Percentiles rank a stretch among this genome's conserved stretches.
phyloP scores from a whole-genome alignment of 1,139 yeast species.

The Sugiyamaella japonica region DNA sequence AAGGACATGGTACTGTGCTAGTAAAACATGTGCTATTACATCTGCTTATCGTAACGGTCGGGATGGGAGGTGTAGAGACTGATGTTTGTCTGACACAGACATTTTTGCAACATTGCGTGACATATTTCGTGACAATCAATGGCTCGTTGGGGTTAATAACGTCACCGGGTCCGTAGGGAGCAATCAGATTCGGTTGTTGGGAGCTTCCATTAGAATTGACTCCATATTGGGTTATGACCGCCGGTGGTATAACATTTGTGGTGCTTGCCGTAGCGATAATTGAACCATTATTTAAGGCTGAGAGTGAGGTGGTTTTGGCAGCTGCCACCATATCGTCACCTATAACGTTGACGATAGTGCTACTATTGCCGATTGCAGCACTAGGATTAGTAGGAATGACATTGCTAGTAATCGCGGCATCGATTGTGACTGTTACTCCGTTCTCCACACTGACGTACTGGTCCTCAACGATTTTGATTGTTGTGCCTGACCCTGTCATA shows the following conservation, averaged over 20 bases:
- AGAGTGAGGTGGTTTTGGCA: neutral
- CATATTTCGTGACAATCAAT: slow-evolving; percentile 19
- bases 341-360: neutral
- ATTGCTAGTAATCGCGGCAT: neutral
- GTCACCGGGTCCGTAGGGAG: slow-evolving; percentile 13
- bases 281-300: neutral
- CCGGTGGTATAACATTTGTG: slow-evolving; percentile 9
- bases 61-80: slow-evolving; percentile 21
- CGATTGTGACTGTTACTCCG: slow-evolving; percentile 10
- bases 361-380: neutral
- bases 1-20: slow-evolving; percentile 25
- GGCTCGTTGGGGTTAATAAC: slow-evolving; percentile 11
- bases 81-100: slow-evolving; percentile 22
- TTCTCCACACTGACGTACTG: slow-evolving; percentile 1
- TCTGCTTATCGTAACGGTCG: slow-evolving; percentile 23
- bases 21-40: slow-evolving; percentile 15
- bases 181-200: slow-evolving; percentile 8
- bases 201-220: slow-evolving; percentile 3
- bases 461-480: neutral
- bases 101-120: slow-evolving; percentile 26
- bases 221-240: slow-evolving; percentile 14
- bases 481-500: slow-evolving; percentile 1
- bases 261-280: neutral
- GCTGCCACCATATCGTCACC: no score
- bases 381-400: neutral